A percentile compares a stretch with the other conserved stretches of the same genome.
Conservation (phyloP, 768 basidiomycete genomes). For the Lactarius hengduanensis region DNA sequence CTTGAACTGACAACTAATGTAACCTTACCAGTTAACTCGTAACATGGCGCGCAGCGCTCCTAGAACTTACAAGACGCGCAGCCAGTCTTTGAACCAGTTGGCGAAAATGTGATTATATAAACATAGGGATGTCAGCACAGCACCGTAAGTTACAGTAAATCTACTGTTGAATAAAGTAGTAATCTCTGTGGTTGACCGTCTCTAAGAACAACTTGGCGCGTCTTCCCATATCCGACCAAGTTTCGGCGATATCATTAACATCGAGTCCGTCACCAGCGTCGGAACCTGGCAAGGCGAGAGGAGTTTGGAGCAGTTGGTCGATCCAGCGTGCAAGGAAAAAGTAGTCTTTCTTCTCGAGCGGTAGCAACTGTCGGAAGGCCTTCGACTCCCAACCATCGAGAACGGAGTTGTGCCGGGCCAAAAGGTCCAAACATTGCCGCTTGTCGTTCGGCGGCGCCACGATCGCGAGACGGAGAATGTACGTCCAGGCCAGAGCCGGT, state of each 20-base stretch:
- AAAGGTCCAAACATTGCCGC: conserved; percentile 19
- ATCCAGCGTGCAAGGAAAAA: conserved; percentile 14
- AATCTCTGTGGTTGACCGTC: background rate
- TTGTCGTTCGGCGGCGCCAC: background rate
- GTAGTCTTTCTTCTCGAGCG: conserved; percentile 20
- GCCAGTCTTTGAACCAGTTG: background rate
- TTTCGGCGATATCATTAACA: background rate
- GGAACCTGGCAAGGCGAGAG: background rate
- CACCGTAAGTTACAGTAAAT: background rate
- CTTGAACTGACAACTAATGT: background rate
- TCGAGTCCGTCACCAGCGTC: background rate
- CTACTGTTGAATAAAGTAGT: background rate
- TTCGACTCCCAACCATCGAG: conserved; percentile 8
- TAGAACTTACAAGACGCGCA: background rate
- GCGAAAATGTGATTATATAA: background rate
- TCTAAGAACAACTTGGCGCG: conserved; percentile 13
- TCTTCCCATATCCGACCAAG: conserved; percentile 11
- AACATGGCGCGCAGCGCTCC: background rate
- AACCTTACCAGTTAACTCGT: background rate
- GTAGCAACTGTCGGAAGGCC: background rate
- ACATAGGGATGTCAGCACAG: background rate
- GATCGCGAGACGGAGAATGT: conserved; percentile 22
- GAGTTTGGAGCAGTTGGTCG: conserved; percentile 1
- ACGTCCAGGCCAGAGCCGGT: conserved; percentile 9
- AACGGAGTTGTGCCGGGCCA: conserved; percentile 11